Evolutionary conservation across 192 early-diverging fungal genomes (phyloP).

Genomic region (Coemansia sp.): DNA sequence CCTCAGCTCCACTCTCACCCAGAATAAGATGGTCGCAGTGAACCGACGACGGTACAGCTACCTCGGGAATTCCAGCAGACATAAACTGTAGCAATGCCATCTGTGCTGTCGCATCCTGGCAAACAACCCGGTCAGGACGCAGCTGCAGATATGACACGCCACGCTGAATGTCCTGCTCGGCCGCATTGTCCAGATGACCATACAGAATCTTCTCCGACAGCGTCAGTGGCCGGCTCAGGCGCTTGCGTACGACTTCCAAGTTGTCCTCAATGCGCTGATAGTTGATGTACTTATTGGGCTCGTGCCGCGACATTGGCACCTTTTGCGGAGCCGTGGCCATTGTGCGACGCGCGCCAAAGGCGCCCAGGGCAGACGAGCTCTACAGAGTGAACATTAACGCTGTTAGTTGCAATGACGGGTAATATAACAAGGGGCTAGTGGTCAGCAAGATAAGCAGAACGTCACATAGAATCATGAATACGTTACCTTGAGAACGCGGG

Average conservation of each 20-base stretch:
- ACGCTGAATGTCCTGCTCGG: slow-evolving; percentile 90
- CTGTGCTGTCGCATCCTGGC: slow-evolving; percentile 98
- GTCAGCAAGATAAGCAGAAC: too few relatives aligned
- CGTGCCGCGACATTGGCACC: slow-evolving; percentile 89
- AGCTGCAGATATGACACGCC: slow-evolving; percentile 92
- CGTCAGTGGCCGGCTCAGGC: slow-evolving; percentile 87
- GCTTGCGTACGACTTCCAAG: slow-evolving; percentile 88
- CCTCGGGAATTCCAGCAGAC: slow-evolving; percentile 82
- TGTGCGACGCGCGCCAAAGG: slow-evolving; percentile 30
- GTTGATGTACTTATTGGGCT: slow-evolving; percentile 94
- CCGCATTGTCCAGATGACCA: slow-evolving; percentile 94
- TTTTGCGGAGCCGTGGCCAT: slow-evolving; percentile 60
- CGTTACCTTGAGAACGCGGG: too few relatives aligned
- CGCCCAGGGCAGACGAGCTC: slow-evolving; percentile 10
- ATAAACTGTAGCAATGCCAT: slow-evolving; percentile 98
- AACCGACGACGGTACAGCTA: slow-evolving; percentile 88
- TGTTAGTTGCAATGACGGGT: too few relatives aligned
- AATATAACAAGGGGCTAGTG: too few relatives aligned
- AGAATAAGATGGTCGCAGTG: slow-evolving; percentile 99
- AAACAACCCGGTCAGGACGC: slow-evolving; percentile 97
- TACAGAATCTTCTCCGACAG: slow-evolving; percentile 98
- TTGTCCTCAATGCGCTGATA: slow-evolving; percentile 96
- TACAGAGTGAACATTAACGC: background rate
- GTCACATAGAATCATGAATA: too few relatives aligned
- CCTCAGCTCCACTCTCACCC: slow-evolving; percentile 79